Percentiles rank a stretch among this genome's conserved stretches.
phyloP scores from a whole-genome alignment of 2,329 filamentous ascomycete species.

The Diaporthe capsici region DNA sequence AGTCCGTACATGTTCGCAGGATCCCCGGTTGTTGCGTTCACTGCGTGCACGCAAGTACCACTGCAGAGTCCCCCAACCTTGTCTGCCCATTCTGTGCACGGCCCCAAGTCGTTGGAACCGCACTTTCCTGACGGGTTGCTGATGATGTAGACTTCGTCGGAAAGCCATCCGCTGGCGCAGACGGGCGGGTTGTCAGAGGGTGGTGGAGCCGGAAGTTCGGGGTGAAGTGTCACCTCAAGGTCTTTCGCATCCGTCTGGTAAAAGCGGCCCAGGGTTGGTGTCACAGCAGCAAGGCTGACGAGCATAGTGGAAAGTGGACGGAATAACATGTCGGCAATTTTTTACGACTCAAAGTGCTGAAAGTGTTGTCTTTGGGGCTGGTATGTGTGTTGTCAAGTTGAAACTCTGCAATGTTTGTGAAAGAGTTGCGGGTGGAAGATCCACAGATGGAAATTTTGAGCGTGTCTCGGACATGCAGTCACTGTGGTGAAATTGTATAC shows the following conservation, averaged over 20 bases:
- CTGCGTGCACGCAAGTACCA: neutral
- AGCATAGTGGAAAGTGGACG: too few species aligned
- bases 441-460: neutral
- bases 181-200: neutral
- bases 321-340: neutral
- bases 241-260: neutral
- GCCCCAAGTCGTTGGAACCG: neutral
- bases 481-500: neutral
- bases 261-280: neutral
- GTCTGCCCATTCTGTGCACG: neutral
- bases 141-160: constrained; percentile 16
- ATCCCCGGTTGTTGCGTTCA: neutral
- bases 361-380: neutral
- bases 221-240: neutral
- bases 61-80: constrained; percentile 16
- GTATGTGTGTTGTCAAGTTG: neutral
- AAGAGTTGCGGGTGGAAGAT: neutral
- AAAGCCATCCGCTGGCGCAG: neutral
- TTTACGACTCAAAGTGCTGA: neutral
- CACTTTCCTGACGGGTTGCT: constrained; percentile 4
- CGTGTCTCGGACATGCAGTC: neutral
- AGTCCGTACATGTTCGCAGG: constrained; percentile 5
- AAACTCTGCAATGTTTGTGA: neutral
- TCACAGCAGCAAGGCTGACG: neutral
- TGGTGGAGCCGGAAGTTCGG: neutral